Evolutionary conservation across 2,329 filamentous ascomycete species (phyloP), one percentile per base, ranked within the genome.

Genomic region (Calonectria hawksworthii): DNA sequence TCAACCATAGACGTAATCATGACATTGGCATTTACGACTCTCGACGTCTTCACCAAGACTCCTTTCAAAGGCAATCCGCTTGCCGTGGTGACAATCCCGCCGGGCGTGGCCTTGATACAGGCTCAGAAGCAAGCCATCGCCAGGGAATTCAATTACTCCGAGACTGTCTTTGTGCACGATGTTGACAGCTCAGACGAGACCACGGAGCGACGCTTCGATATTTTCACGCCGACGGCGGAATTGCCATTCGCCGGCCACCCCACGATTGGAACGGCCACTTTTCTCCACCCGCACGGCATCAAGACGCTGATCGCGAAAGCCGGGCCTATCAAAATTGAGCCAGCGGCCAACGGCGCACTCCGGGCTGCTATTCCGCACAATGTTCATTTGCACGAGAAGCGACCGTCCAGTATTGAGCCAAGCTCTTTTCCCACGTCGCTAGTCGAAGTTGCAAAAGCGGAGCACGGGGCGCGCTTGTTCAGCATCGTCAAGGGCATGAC

Each of bases 401-500:
- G 81, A 1, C 81, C 90, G 0, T 78, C 80, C 4, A 76, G 83
- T 21, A 74, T 85, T 36, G 56, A 63, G 0, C 23, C 36, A 6
- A 34, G 16, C 51, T 54, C 34, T 10, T 41, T 38, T 10, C 34
- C 36, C 2, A 36, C 28, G 8, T 41, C 50, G 18, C 51, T 44
- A 3, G 66, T 30, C 14, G 78, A 83, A 18, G 36, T 77, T 0
- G 77, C 73, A 5, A 80, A 80, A 4, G 85, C 84, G 1, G 86
- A 87, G 80, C 72, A 85, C 13, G 75, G 77, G 5, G 86, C 88
- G 0, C 88, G 88, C 2, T 77, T 91, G 3, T 88, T 92, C 59
- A 92, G 90, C 74, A 90, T 95, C 50, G 93, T 95, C 30, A 90
- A 91, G 47, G 94, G 94, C 50, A 94, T 96, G 92, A 91, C 91